These are phyloP conservation scores for Elaeis guineensis DNA, from an alignment of 176 grass and related monocot genomes.

Conservation along the genomic window DNA sequence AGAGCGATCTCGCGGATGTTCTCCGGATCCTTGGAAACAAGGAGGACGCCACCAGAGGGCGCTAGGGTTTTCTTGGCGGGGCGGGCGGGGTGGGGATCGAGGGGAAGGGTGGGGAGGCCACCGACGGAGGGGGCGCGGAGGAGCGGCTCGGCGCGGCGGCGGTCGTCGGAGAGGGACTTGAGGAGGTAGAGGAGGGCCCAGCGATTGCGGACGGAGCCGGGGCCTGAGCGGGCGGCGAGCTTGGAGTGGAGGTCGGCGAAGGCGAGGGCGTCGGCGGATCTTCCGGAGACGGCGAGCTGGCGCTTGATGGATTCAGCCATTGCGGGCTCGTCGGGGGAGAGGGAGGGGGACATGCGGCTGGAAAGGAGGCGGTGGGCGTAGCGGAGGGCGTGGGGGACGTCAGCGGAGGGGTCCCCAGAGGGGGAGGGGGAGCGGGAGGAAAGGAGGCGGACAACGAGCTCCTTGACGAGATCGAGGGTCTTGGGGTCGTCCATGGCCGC, in stretches of 20 bases:
- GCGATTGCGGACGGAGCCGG: slow-evolving; percentile 49
- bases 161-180: slow-evolving; percentile 69
- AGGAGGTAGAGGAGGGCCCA: slow-evolving; percentile 92
- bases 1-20: slow-evolving; percentile 87
- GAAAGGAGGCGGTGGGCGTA: slow-evolving; percentile 73
- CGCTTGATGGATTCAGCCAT: slow-evolving; percentile 91
- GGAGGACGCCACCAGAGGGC: slow-evolving; percentile 50
- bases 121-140: slow-evolving; percentile 18
- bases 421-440: slow-evolving; percentile 19
- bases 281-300: slow-evolving; percentile 57
- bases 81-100: slow-evolving; percentile 4
- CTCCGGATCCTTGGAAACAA: slow-evolving; percentile 75
- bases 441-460: slow-evolving; percentile 67
- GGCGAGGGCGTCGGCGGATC: slow-evolving; percentile 60
- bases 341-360: slow-evolving; percentile 58
- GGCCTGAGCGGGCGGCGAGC: slow-evolving; percentile 55
- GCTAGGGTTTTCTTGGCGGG: slow-evolving; percentile 26
- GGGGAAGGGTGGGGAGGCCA: slow-evolving; percentile 15
- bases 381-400: slow-evolving; percentile 41
- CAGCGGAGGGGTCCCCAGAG: slow-evolving; percentile 4
- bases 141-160: slow-evolving; percentile 22
- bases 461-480: slow-evolving; percentile 75
- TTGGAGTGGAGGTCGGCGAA: slow-evolving; percentile 89
- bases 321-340: slow-evolving; percentile 69
- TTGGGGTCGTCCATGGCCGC: slow-evolving; percentile 65